Conservation (phyloP, 2,329 filamentous ascomycete genomes). For the Celoporthe dispersa region DNA sequence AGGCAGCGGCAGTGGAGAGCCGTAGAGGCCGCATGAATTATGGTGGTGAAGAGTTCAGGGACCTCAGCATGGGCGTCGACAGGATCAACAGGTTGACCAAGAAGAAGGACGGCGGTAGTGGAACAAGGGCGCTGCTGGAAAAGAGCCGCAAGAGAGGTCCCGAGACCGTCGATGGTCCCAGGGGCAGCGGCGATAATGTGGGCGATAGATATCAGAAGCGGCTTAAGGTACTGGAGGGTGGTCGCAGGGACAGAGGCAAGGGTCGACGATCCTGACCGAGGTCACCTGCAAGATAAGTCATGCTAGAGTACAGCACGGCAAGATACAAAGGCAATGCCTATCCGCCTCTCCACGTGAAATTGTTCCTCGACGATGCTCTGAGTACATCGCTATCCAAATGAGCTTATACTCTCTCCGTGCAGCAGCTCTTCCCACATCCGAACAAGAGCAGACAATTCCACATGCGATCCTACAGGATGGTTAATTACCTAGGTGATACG, state of each 20-base stretch:
- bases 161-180: constrained; percentile 70
- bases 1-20: constrained; percentile 60
- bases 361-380: neutral
- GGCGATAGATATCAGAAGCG: constrained; percentile 78
- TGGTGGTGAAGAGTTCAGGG: constrained; percentile 92
- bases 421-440: neutral
- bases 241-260: constrained; percentile 40
- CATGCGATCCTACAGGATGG: neutral
- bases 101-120: constrained; percentile 62
- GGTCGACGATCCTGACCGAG: constrained; percentile 17
- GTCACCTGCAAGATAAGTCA: neutral
- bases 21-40: constrained; percentile 65
- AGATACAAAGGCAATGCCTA: neutral
- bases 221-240: constrained; percentile 58
- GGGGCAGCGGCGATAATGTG: constrained; percentile 67
- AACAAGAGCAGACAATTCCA: neutral
- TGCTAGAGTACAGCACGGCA: neutral
- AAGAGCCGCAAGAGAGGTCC: constrained; percentile 82
- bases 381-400: neutral
- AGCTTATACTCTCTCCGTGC: neutral
- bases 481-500: neutral
- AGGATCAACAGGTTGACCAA: constrained; percentile 83
- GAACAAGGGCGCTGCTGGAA: constrained; percentile 69
- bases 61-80: constrained; percentile 82
- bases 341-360: neutral